phyloP scores from a whole-genome alignment of 1,284 basidiomycete species.

The Apiotrichum gracile region DNA sequence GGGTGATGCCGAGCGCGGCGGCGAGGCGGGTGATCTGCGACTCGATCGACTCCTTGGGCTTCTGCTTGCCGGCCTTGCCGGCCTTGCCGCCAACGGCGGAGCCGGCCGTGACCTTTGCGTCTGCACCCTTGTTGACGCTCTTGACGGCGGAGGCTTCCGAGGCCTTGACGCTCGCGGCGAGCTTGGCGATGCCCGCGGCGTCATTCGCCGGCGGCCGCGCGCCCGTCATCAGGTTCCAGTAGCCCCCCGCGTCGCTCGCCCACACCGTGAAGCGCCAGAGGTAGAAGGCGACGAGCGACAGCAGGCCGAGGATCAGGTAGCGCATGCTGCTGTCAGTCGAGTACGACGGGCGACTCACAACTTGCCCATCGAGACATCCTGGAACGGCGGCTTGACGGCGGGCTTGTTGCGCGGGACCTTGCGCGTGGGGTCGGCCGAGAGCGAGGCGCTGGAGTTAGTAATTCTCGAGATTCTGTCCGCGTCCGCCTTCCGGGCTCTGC shows the following conservation, averaged over 20 bases:
- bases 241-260: slow-evolving; percentile 43
- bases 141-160: too few species aligned
- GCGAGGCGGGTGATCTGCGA: slow-evolving; percentile 41
- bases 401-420: slow-evolving; percentile 37
- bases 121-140: too few species aligned
- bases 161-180: too few species aligned
- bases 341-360: slow-evolving; percentile 32
- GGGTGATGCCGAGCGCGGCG: slow-evolving; percentile 41
- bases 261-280: slow-evolving; percentile 44
- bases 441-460: slow-evolving; percentile 32
- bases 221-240: slow-evolving; percentile 45
- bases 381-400: slow-evolving; percentile 42
- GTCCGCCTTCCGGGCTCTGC: too few species aligned
- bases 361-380: slow-evolving; percentile 40
- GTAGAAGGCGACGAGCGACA: slow-evolving; percentile 40
- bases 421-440: slow-evolving; percentile 31
- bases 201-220: slow-evolving; percentile 13
- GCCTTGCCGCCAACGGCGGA: too few species aligned
- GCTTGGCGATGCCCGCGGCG: slow-evolving; percentile 11
- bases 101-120: too few species aligned
- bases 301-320: slow-evolving; percentile 37
- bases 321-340: not conserved
- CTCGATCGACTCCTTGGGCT: slow-evolving; percentile 29
- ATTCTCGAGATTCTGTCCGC: too few species aligned
- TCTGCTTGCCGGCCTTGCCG: not conserved